phyloP scores from a whole-genome alignment of 2,329 filamentous ascomycete species.

The Trichoderma cornu-damae region DNA sequence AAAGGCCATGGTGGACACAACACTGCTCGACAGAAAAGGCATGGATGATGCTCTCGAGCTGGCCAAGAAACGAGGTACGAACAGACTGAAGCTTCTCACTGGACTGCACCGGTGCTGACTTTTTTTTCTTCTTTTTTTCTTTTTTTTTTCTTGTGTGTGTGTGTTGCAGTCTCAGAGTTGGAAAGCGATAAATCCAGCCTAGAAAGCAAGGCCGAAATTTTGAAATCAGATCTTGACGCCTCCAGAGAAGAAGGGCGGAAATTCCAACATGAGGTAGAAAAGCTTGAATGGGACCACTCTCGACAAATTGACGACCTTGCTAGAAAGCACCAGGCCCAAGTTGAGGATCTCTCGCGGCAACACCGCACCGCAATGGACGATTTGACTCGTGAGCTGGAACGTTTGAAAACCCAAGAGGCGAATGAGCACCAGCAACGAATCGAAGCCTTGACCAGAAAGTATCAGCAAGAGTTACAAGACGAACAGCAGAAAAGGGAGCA shows the following conservation, averaged over 20 bases:
- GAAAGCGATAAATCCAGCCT: constrained; percentile 45
- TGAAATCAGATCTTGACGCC: constrained; percentile 60
- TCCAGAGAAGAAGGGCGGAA: constrained; percentile 35
- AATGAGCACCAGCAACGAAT: constrained; percentile 64
- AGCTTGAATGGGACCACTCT: constrained; percentile 33
- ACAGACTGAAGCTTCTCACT: background rate
- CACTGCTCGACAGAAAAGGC: constrained; percentile 60
- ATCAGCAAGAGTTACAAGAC: constrained; percentile 61
- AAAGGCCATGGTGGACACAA: constrained; percentile 65
- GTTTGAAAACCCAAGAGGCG: constrained; percentile 40
- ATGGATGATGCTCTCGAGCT: constrained; percentile 70
- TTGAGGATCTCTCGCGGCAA: constrained; percentile 35
- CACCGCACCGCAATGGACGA: constrained; percentile 33
- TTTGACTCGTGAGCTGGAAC: constrained; percentile 43
- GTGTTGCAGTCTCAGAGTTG: constrained; percentile 42
- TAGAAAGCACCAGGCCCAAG: constrained; percentile 32
- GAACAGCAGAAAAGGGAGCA: constrained; percentile 53
- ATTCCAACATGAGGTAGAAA: constrained; percentile 34
- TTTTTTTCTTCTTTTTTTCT: too few relatives aligned
- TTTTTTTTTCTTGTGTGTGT: too few relatives aligned
- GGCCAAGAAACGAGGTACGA: constrained; percentile 69
- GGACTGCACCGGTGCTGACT: constrained; percentile 21
- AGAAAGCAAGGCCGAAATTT: constrained; percentile 41
- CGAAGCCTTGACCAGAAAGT: constrained; percentile 56
- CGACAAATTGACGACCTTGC: constrained; percentile 52